These are phyloP conservation scores for Solanum hybrid DNA, from an alignment of 305 asterid species.

Conservation along the genomic window DNA sequence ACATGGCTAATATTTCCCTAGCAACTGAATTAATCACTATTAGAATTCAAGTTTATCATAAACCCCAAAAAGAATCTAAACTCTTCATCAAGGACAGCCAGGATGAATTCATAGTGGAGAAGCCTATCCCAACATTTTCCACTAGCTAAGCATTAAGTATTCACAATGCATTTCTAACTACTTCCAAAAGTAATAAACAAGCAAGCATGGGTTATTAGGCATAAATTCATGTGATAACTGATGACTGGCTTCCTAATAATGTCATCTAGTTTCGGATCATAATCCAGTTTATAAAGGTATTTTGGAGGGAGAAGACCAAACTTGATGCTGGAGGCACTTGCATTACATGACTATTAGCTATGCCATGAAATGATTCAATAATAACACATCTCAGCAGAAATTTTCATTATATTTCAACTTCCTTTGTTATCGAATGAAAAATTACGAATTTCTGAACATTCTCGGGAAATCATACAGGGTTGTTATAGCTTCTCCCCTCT, in stretches of 20 bases:
- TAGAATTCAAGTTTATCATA: not conserved
- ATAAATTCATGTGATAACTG: not conserved
- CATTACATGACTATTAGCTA: not conserved
- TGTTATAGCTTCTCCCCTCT: not conserved
- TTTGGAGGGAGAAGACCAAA: not conserved
- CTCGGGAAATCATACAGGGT: not conserved
- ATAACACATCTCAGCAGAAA: not conserved
- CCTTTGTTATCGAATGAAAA: not conserved
- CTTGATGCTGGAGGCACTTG: not conserved
- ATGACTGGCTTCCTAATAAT: not conserved
- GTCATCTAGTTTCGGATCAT: not conserved
- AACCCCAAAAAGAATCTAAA: not conserved
- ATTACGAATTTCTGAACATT: not conserved
- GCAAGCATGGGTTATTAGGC: not conserved
- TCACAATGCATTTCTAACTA: not conserved
- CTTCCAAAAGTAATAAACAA: not conserved
- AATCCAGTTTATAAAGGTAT: not conserved
- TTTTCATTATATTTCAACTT: not conserved
- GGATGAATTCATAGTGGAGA: not conserved
- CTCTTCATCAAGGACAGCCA: not conserved
- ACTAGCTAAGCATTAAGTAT: not conserved
- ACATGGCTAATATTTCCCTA: not conserved
- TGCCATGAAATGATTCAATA: not conserved
- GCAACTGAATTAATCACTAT: not conserved
- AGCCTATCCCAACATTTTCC: not conserved